phyloP scores from a whole-genome alignment of 2,329 filamentous ascomycete species.

The Xylariaceae sp. region DNA sequence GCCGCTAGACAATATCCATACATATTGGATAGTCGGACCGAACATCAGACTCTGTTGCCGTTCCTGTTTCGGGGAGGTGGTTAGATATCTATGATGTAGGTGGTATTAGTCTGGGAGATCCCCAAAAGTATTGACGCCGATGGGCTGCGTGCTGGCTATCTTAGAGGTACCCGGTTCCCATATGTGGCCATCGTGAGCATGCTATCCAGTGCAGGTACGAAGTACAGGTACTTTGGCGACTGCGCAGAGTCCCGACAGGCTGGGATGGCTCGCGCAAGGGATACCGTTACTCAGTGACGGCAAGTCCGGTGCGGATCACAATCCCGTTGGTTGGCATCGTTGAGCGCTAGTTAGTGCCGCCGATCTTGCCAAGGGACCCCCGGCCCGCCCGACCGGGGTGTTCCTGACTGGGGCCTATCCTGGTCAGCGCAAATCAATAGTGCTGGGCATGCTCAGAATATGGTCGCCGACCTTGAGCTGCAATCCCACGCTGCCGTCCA shows the following conservation, averaged over 20 bases:
- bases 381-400: background rate
- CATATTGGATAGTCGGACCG: too few relatives aligned
- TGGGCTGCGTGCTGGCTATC: too few relatives aligned
- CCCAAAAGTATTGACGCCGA: too few relatives aligned
- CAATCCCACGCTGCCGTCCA: conserved; percentile 18
- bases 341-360: conserved; percentile 17
- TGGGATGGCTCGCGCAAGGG: conserved; percentile 28
- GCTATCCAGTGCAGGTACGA: too few relatives aligned
- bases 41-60: too few relatives aligned
- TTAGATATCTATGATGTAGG: too few relatives aligned
- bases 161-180: too few relatives aligned
- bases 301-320: conserved; percentile 23
- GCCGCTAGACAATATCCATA: too few relatives aligned
- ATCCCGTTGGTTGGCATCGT: conserved; percentile 23
- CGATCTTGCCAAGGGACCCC: conserved; percentile 14
- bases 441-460: conserved; percentile 13
- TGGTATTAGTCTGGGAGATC: too few relatives aligned
- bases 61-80: too few relatives aligned
- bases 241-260: conserved; percentile 23
- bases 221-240: too few relatives aligned
- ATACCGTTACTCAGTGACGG: conserved; percentile 21
- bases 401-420: conserved; percentile 7
- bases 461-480: conserved; percentile 22
- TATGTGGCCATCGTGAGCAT: too few relatives aligned
- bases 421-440: conserved; percentile 20